Evolutionary conservation across 202 grass and related monocot genomes (phyloP).

Genomic region (Brachypodium distachyon): DNA sequence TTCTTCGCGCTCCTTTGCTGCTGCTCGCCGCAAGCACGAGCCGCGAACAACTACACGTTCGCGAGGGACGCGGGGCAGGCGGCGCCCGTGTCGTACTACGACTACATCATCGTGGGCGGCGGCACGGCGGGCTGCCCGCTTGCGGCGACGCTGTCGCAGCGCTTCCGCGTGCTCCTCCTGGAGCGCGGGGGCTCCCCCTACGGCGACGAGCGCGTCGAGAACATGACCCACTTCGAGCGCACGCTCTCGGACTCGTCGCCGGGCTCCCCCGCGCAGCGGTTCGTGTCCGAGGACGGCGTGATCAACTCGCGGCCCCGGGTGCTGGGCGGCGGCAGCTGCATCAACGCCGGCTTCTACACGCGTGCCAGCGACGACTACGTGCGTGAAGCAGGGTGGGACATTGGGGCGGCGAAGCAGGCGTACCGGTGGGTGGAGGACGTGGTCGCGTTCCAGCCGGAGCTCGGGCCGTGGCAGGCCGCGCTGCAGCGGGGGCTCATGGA

Average conservation of each 20-base stretch:
- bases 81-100: constrained; percentile 54
- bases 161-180: constrained; percentile 50
- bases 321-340: constrained; percentile 78
- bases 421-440: constrained; percentile 78
- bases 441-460: constrained; percentile 51
- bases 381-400: constrained; percentile 42
- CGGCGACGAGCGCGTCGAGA: constrained; percentile 44
- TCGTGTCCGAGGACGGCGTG: constrained; percentile 84
- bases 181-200: constrained; percentile 74
- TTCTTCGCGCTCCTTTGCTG: neutral
- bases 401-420: constrained; percentile 20
- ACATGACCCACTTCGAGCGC: constrained; percentile 48
- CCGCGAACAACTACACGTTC: constrained; percentile 44
- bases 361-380: constrained; percentile 48
- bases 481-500: constrained; percentile 58
- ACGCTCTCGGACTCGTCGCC: constrained; percentile 49
- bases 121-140: constrained; percentile 81
- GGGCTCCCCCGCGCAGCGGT: constrained; percentile 54
- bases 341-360: constrained; percentile 91
- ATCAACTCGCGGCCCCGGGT: constrained; percentile 65
- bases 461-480: constrained; percentile 54
- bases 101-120: constrained; percentile 85
- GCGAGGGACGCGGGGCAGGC: constrained; percentile 42
- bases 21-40: constrained; percentile 11
- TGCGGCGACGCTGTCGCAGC: constrained; percentile 53